phyloP scores from a whole-genome alignment of 176 grass and related monocot species.

The sorghum (Sorghum bicolor) region DNA sequence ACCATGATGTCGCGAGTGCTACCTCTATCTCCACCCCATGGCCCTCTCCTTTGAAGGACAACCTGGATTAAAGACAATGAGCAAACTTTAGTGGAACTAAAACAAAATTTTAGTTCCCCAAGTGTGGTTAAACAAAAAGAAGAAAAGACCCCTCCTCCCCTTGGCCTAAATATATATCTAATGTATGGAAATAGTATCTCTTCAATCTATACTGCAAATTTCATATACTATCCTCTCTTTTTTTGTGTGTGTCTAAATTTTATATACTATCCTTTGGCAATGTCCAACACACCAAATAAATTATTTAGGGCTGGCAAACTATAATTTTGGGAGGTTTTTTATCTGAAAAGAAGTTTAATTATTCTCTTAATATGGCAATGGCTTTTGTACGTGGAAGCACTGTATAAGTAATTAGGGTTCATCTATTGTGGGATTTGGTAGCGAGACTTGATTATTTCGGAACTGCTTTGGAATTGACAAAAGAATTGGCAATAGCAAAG shows the following conservation, averaged over 20 bases:
- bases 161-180: neutral
- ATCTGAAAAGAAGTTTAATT: neutral
- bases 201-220: neutral
- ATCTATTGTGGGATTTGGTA: neutral
- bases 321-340: neutral
- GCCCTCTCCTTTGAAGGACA: neutral
- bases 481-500: neutral
- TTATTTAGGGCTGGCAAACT: neutral
- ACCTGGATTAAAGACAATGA: neutral
- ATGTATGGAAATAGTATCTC: neutral
- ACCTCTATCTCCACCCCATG: conserved; percentile 25
- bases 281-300: neutral
- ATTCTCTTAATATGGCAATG: neutral
- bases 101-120: neutral
- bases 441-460: neutral
- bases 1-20: neutral
- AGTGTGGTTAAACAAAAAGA: neutral
- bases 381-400: neutral
- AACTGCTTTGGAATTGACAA: neutral
- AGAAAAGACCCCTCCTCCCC: too few species aligned
- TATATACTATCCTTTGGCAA: neutral
- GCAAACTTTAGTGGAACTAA: neutral
- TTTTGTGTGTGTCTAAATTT: too few species aligned
- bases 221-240: neutral
- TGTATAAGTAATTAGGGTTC: neutral